These are phyloP conservation scores for Allomyces arbusculus DNA, from an alignment of 192 early-diverging fungal genomes.

Conservation along the genomic window DNA sequence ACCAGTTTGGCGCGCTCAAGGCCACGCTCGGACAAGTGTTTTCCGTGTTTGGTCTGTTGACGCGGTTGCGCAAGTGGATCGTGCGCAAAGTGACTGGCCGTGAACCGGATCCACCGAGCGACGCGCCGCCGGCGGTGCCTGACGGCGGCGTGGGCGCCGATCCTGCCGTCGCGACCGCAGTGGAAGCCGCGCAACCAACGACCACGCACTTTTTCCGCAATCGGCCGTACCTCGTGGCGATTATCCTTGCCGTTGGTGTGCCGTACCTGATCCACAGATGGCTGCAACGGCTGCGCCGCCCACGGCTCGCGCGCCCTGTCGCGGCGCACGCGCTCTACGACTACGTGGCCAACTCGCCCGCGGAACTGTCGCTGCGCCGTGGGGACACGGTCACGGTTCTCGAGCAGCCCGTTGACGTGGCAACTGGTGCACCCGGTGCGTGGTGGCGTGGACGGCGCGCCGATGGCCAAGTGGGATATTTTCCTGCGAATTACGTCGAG, in stretches of 20 bases:
- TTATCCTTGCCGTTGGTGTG: constrained; percentile 67
- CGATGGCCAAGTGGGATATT: constrained; percentile 63
- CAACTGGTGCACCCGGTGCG: constrained; percentile 44
- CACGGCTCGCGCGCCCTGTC: constrained; percentile 34
- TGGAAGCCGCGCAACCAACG: constrained; percentile 11
- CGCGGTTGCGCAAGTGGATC: constrained; percentile 40
- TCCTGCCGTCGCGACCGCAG: too few species aligned
- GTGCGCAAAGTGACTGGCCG: constrained; percentile 38
- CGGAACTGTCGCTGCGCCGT: constrained; percentile 60
- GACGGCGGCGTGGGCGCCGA: too few species aligned
- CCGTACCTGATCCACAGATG: constrained; percentile 83
- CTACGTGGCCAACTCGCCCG: constrained; percentile 58
- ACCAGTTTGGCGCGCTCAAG: constrained; percentile 84
- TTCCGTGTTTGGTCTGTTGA: constrained; percentile 53
- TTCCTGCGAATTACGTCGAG: constrained; percentile 84
- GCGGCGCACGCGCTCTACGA: constrained; percentile 81
- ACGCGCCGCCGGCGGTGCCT: too few species aligned
- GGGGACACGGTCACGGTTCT: constrained; percentile 82
- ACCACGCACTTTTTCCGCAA: constrained; percentile 58
- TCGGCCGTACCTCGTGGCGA: constrained; percentile 42
- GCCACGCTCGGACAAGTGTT: constrained; percentile 68
- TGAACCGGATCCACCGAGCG: too few species aligned
- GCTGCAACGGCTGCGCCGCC: constrained; percentile 46
- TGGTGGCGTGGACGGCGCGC: constrained; percentile 87
- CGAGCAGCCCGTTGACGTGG: constrained; percentile 42